Conservation (phyloP, 345 rosid genomes). For the Gossypium sturtianum region DNA sequence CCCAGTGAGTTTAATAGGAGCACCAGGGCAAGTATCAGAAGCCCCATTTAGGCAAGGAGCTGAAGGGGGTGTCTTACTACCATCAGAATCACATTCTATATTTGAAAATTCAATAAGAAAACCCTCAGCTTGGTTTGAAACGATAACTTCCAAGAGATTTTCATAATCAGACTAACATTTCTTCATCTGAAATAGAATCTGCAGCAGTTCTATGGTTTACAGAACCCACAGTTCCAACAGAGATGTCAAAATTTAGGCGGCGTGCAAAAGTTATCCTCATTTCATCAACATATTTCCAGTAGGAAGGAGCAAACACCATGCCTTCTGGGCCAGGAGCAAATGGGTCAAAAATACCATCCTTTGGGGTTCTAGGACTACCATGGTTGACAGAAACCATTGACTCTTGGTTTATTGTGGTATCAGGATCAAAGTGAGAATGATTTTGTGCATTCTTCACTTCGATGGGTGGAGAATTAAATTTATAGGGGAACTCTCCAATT, state of each 20-base stretch:
- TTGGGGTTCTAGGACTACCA: slow-evolving; percentile 37
- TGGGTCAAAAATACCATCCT: slow-evolving; percentile 46
- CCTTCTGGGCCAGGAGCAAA: slow-evolving; percentile 44
- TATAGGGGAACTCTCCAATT: slow-evolving; percentile 29
- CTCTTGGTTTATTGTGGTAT: slow-evolving; percentile 10
- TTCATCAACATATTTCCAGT: slow-evolving; percentile 33
- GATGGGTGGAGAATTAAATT: slow-evolving; percentile 29
- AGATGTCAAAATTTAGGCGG: slow-evolving; percentile 30
- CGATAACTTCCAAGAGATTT: slow-evolving; percentile 44
- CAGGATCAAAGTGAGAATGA: slow-evolving; percentile 12
- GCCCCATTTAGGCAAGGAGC: slow-evolving; percentile 25
- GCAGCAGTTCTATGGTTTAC: slow-evolving; percentile 4
- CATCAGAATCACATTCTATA: slow-evolving; percentile 23
- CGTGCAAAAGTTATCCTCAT: slow-evolving; percentile 35
- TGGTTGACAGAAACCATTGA: neutral
- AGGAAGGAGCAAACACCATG: slow-evolving; percentile 33
- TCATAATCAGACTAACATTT: slow-evolving; percentile 49
- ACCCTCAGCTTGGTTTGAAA: slow-evolving; percentile 34
- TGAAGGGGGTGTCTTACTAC: slow-evolving; percentile 15
- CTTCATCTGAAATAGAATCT: slow-evolving; percentile 35
- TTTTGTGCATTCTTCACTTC: slow-evolving; percentile 17
- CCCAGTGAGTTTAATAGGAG: slow-evolving; percentile 44
- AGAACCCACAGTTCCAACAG: slow-evolving; percentile 11
- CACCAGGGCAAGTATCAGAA: slow-evolving; percentile 53
- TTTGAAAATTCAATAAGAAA: slow-evolving; percentile 24